Percentiles rank a stretch among this genome's conserved stretches.
phyloP scores from a whole-genome alignment of 148 eudicot genomes.

The Chenopodium quinoa region DNA sequence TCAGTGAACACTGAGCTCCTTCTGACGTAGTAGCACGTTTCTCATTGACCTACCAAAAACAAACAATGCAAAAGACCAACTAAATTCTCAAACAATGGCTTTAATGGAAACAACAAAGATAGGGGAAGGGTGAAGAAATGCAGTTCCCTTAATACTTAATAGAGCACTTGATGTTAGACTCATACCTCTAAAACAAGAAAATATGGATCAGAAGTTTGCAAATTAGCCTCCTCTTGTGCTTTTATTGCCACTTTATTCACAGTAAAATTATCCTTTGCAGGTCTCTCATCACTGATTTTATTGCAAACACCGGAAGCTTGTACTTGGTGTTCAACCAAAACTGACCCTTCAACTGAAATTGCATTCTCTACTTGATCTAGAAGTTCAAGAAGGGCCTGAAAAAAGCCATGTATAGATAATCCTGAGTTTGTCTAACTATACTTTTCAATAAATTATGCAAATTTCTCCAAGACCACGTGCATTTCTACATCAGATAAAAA shows the following conservation, averaged over 20 bases:
- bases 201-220: constrained; percentile 25
- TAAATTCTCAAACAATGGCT: constrained; percentile 1
- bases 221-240: constrained; percentile 15
- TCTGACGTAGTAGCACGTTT: constrained; percentile 45
- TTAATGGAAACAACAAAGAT: not conserved
- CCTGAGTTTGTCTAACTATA: constrained; percentile 1
- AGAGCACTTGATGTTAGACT: not conserved
- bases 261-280: constrained; percentile 14
- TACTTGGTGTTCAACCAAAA: constrained; percentile 20
- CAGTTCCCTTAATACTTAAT: not conserved
- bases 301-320: constrained; percentile 26
- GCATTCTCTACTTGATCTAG: constrained; percentile 88
- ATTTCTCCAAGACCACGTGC: not conserved
- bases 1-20: constrained; percentile 47
- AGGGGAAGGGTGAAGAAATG: not conserved
- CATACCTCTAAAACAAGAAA: constrained; percentile 38
- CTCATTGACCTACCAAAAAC: constrained; percentile 68
- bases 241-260: constrained; percentile 16
- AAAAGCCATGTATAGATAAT: constrained; percentile 9
- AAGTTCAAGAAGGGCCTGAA: constrained; percentile 83
- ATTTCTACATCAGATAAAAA: not conserved
- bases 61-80: not conserved
- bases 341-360: constrained; percentile 52
- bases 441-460: constrained; percentile 1
- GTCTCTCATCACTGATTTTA: constrained; percentile 26